Evolutionary conservation across 2,329 filamentous ascomycete species (phyloP).

Genomic region (Colletotrichum tofieldiae): DNA sequence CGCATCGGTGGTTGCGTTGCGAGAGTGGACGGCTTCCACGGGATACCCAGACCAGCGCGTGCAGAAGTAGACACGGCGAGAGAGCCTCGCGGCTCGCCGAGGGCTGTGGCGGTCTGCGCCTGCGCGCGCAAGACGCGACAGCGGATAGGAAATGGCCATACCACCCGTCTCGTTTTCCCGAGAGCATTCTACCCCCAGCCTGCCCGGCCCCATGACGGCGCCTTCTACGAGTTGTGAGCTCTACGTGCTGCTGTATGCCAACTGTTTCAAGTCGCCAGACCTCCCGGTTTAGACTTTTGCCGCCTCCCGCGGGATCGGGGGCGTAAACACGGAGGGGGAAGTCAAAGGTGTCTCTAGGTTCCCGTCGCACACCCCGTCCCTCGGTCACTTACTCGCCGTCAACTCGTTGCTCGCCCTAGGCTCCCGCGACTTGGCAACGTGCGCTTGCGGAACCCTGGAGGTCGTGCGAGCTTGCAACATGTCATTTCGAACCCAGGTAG

Average conservation of each 20-base stretch:
- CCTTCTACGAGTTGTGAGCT: background rate
- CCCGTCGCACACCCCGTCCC: too few species aligned
- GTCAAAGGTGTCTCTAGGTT: too few species aligned
- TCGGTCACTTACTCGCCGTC: too few species aligned
- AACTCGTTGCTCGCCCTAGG: too few species aligned
- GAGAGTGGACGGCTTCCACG: background rate
- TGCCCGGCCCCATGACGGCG: background rate
- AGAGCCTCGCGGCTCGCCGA: background rate
- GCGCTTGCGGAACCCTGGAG: too few species aligned
- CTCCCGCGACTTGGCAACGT: too few species aligned
- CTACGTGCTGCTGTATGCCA: background rate
- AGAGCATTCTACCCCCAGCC: background rate
- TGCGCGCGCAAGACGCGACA: background rate
- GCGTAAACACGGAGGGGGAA: too few species aligned
- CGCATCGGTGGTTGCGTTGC: constrained; percentile 29
- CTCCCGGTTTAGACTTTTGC: background rate
- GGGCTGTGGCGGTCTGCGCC: background rate
- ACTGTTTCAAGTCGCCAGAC: too few species aligned
- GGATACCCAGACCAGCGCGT: constrained; percentile 27
- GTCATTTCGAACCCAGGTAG: too few species aligned
- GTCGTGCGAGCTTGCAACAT: too few species aligned
- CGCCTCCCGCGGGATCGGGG: background rate
- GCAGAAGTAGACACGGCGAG: background rate
- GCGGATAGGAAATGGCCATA: background rate
- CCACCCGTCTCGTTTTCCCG: background rate